Conservation (phyloP, 2,329 filamentous ascomycete species). For the Diaporthe sp. region DNA sequence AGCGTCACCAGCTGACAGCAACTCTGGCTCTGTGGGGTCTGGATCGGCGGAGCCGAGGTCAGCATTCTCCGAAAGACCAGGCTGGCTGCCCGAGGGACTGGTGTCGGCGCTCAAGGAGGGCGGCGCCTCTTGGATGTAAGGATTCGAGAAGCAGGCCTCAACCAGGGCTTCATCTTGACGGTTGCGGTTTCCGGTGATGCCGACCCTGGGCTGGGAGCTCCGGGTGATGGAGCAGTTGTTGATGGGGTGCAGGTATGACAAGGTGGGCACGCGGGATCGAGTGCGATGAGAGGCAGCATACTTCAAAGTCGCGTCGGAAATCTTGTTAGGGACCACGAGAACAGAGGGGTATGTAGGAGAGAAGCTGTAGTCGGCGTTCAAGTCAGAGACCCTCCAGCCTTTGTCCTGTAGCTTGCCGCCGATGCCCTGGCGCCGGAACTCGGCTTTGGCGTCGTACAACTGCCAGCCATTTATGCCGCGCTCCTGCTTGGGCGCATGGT, state of each 20-base stretch:
- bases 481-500: conserved; percentile 80
- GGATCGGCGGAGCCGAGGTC: conserved; percentile 67
- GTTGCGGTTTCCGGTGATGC: conserved; percentile 88
- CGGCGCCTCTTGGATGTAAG: conserved; percentile 59
- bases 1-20: conserved; percentile 67
- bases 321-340: conserved; percentile 86
- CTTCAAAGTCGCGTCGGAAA: conserved; percentile 97
- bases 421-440: conserved; percentile 90
- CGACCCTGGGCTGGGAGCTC: conserved; percentile 92
- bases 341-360: conserved; percentile 92
- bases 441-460: conserved; percentile 86
- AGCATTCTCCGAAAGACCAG: conserved; percentile 67
- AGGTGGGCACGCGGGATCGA: conserved; percentile 85
- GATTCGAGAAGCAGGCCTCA: conserved; percentile 90
- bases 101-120: conserved; percentile 51
- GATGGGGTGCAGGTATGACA: conserved; percentile 95
- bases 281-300: conserved; percentile 94
- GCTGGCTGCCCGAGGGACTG: conserved; percentile 65
- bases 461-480: conserved; percentile 83
- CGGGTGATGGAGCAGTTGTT: conserved; percentile 98
- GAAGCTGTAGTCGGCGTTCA: conserved; percentile 92
- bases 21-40: conserved; percentile 73
- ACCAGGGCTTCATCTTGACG: conserved; percentile 97
- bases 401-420: conserved; percentile 82
- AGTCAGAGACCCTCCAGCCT: conserved; percentile 90